Conservation (phyloP, 2,329 filamentous ascomycete genomes). For the Atkinsonella texensis region DNA sequence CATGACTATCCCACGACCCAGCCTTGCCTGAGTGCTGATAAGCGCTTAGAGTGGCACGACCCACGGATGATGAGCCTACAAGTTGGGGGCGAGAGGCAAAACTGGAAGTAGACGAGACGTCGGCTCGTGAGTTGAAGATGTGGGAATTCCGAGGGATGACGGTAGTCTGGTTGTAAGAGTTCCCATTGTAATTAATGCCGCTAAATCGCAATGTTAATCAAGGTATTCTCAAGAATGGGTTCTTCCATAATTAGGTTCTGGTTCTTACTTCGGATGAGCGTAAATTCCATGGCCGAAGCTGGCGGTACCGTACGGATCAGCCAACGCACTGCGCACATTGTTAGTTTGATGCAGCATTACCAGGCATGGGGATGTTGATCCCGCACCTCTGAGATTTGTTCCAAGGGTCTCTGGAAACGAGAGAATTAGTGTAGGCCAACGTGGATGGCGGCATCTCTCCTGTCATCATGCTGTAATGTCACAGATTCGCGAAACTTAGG, state of each 20-base stretch:
- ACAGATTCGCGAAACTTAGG: not conserved
- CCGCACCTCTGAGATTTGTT: constrained; percentile 40
- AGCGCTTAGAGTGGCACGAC: constrained; percentile 18
- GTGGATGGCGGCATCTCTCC: constrained; percentile 35
- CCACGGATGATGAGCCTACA: constrained; percentile 22
- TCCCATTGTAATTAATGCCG: constrained; percentile 33
- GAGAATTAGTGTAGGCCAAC: constrained; percentile 34
- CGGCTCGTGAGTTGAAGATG: constrained; percentile 25
- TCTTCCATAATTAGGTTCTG: not conserved
- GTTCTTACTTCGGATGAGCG: constrained; percentile 26
- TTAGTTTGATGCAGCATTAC: constrained; percentile 7
- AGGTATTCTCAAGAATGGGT: not conserved
- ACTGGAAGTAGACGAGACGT: constrained; percentile 25
- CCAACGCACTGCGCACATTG: constrained; percentile 16
- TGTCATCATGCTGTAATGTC: constrained; percentile 20
- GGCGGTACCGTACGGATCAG: constrained; percentile 19
- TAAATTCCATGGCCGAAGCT: constrained; percentile 25
- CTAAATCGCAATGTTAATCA: constrained; percentile 20
- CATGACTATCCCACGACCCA: constrained; percentile 25
- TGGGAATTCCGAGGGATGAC: constrained; percentile 12
- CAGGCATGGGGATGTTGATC: not conserved
- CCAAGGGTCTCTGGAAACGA: constrained; percentile 37
- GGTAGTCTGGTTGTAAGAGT: constrained; percentile 18
- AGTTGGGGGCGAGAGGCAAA: constrained; percentile 32
- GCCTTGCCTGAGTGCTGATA: constrained; percentile 25